Evolutionary conservation across 768 basidiomycete genomes (phyloP).

Genomic region (Naganishia onofrii): DNA sequence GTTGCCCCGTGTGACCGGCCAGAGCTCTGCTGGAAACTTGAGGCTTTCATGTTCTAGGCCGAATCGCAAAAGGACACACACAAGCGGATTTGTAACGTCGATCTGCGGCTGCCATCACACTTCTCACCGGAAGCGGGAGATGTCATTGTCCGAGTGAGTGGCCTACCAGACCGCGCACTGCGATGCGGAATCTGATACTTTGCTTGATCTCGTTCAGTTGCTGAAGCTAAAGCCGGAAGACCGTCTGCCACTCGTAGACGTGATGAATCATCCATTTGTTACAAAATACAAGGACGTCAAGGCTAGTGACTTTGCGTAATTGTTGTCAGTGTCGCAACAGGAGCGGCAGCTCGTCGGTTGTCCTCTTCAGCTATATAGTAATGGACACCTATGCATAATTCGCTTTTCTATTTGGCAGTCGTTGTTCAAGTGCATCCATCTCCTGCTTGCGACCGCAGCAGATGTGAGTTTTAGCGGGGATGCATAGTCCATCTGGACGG

Average conservation of each 20-base stretch:
- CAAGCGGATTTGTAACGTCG: slow-evolving; percentile 63
- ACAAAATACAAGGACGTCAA: slow-evolving; percentile 42
- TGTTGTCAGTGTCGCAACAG: background rate
- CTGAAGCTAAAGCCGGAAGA: slow-evolving; percentile 72
- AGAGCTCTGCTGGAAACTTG: background rate
- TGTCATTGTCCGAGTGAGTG: slow-evolving; percentile 62
- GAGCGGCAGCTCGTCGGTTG: background rate
- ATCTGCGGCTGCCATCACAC: slow-evolving; percentile 64
- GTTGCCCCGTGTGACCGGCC: background rate
- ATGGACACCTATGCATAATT: background rate
- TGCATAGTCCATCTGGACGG: too few species aligned
- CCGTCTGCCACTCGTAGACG: slow-evolving; percentile 70
- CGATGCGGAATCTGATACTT: background rate
- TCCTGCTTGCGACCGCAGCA: too few species aligned
- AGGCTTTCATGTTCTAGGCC: background rate
- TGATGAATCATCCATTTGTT: slow-evolving; percentile 83
- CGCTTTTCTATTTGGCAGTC: background rate
- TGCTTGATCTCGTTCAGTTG: slow-evolving; percentile 58
- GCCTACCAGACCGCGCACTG: background rate
- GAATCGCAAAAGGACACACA: slow-evolving; percentile 69
- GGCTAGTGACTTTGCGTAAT: slow-evolving; percentile 13
- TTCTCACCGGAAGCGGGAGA: slow-evolving; percentile 68
- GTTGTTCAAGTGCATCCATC: too few species aligned
- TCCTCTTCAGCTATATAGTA: background rate
- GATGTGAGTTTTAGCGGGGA: too few species aligned